Evolutionary conservation across 805 yeast species (phyloP), one percentile per base, ranked within the genome.

Genomic region (Deakozyma indianensis): DNA sequence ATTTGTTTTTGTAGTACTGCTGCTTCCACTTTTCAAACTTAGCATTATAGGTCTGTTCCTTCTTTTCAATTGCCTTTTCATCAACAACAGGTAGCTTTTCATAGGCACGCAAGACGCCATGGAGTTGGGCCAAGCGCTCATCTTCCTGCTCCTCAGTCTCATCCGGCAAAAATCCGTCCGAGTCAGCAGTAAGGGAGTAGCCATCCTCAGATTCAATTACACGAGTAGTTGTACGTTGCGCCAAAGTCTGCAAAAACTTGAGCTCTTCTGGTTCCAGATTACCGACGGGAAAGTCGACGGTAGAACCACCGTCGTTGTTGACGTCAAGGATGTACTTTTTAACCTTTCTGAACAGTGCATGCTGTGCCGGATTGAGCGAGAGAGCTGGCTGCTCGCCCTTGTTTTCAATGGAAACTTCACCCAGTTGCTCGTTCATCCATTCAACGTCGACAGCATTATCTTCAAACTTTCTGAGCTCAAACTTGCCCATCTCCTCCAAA

Each of bases 401-500:
- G 22, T 46, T 51, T 24, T 42, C 47, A 3, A 50, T 43, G 9
- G 57, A 45, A 11, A 62, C 45, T 4, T 48, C 35, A 5, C 83
- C 94, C 50, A 90, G 71, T 56, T 83, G 83, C 56, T 80, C 74
- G 63, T 86, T 86, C 63, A 86, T 85, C 96, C 96, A 88, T 50
- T 83, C 92, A 27, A 84, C 77, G 61, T 88, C 96, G 46, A 85
- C 74, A 7, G 64, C 68, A 50, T 82, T 84, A 51, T 73, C 78
- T 63, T 92, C 97, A 56, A 90, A 92, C 58, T 83, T 80, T 61
- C 81, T 83, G 51, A 78, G 66, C 62, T 92, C 98, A 56, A 88
- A 87, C 50, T 75, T 73, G 3, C 92, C 76, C 45, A 92, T 65
- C 52, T 75, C 74, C 32, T 79, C 76, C 42, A 92, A 68, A 90